Evolutionary conservation across 2,329 filamentous ascomycete species (phyloP).

Genomic region (Colletotrichum sp.): DNA sequence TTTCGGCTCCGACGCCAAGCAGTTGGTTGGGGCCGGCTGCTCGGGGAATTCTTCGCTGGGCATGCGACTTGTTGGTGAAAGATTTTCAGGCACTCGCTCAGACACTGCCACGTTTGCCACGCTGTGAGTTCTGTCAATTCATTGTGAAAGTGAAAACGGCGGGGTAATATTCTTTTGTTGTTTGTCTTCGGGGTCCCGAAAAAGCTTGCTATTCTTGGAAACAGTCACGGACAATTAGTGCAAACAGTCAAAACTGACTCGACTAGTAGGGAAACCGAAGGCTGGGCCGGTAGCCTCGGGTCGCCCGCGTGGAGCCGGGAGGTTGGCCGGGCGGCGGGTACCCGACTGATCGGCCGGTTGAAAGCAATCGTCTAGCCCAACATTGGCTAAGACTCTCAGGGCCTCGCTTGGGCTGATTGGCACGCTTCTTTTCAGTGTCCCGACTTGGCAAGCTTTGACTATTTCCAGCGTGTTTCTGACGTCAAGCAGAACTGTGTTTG

Average conservation of each 20-base stretch:
- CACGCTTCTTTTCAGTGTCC: background rate
- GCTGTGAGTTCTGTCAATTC: background rate
- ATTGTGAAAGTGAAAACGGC: background rate
- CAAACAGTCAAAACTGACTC: background rate
- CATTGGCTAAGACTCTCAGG: background rate
- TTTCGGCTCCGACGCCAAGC: background rate
- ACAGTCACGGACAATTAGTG: background rate
- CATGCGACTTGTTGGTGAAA: background rate
- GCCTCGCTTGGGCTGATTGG: background rate
- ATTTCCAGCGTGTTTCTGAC: slow-evolving; percentile 3
- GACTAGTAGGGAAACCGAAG: background rate
- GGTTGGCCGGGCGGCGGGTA: background rate
- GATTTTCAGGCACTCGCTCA: background rate
- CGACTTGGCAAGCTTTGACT: background rate
- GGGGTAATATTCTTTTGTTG: background rate
- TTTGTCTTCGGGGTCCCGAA: background rate
- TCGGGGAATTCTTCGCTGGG: background rate
- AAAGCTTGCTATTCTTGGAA: background rate
- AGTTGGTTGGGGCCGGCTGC: background rate
- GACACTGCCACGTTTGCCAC: background rate
- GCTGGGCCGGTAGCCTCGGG: background rate
- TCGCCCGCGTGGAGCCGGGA: background rate
- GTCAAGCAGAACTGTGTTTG: background rate
- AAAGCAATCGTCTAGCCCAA: background rate
- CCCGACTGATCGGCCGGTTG: background rate